These are phyloP conservation scores for Cicer yamashitae DNA, from an alignment of 306 rosid species.

Conservation along the genomic window DNA sequence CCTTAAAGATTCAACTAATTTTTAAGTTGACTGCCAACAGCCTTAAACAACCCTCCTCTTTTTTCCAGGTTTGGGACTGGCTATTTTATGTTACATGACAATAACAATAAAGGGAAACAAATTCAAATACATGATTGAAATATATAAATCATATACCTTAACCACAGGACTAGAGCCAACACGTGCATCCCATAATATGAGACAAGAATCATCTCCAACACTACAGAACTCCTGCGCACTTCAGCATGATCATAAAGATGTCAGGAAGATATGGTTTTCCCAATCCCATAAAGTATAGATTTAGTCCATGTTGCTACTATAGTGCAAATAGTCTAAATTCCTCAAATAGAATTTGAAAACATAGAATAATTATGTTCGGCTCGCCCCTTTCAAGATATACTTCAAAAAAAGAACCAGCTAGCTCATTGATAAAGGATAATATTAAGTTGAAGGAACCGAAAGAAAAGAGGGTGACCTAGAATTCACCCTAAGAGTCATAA, in stretches of 20 bases:
- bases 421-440: conserved; percentile 9
- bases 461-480: conserved; percentile 2
- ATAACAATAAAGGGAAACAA: conserved; percentile 23
- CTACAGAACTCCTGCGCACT: conserved; percentile 99
- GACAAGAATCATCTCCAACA: conserved; percentile 99
- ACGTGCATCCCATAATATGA: conserved; percentile 98
- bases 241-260: conserved; percentile 50
- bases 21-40: not conserved
- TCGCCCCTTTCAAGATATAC: not conserved
- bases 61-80: not conserved
- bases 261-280: conserved; percentile 45
- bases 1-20: not conserved
- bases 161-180: conserved; percentile 82
- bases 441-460: conserved; percentile 8
- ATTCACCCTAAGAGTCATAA: conserved; percentile 6
- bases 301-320: conserved; percentile 11
- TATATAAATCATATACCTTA: conserved; percentile 60
- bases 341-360: conserved; percentile 10
- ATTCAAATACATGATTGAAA: not conserved
- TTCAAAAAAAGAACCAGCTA: conserved; percentile 6
- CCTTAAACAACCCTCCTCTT: not conserved
- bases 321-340: conserved; percentile 31
- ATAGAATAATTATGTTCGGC: conserved; percentile 12
- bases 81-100: not conserved
- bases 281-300: conserved; percentile 1